phyloP scores from a whole-genome alignment of 345 rosid species.

The Microthlaspi erraticum region DNA sequence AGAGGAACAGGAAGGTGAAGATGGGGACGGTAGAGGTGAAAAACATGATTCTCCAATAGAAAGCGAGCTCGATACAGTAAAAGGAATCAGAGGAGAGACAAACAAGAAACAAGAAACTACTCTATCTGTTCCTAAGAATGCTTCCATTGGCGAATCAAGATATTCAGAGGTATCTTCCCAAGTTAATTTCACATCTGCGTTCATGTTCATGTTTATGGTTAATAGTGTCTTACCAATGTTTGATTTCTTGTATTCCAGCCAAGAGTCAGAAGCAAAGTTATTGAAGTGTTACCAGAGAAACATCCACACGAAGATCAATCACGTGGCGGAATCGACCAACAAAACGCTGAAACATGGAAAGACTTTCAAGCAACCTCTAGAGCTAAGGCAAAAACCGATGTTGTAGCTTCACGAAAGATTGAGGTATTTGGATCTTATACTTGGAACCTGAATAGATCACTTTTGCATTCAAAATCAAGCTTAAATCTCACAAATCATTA shows the following conservation, averaged over 20 bases:
- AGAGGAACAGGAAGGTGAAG: conserved; percentile 79
- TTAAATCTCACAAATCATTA: conserved; percentile 12
- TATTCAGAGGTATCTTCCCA: conserved; percentile 50
- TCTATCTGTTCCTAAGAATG: conserved; percentile 29
- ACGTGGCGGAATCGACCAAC: conserved; percentile 2
- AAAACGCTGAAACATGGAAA: conserved; percentile 31
- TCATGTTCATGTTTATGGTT: conserved; percentile 18
- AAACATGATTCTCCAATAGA: conserved; percentile 17
- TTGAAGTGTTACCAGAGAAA: conserved; percentile 45
- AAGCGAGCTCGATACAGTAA: conserved; percentile 38
- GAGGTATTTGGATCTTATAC: conserved; percentile 33
- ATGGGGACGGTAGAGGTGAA: conserved; percentile 37
- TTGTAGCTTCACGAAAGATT: conserved; percentile 32
- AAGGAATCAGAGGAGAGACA: conserved; percentile 32
- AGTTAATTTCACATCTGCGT: conserved; percentile 20
- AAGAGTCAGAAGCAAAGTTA: conserved; percentile 34
- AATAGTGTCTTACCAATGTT: background rate
- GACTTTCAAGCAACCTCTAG: conserved; percentile 28
- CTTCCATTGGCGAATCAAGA: conserved; percentile 25
- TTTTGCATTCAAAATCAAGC: conserved; percentile 1
- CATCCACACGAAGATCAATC: conserved; percentile 40
- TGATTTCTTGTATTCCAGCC: conserved; percentile 31
- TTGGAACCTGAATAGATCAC: conserved; percentile 7
- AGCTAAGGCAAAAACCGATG: conserved; percentile 13
- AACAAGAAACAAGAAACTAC: conserved; percentile 16